Evolutionary conservation across 73 alveolate genomes (phyloP).

Genomic region (Tetrahymena malaccensis): DNA sequence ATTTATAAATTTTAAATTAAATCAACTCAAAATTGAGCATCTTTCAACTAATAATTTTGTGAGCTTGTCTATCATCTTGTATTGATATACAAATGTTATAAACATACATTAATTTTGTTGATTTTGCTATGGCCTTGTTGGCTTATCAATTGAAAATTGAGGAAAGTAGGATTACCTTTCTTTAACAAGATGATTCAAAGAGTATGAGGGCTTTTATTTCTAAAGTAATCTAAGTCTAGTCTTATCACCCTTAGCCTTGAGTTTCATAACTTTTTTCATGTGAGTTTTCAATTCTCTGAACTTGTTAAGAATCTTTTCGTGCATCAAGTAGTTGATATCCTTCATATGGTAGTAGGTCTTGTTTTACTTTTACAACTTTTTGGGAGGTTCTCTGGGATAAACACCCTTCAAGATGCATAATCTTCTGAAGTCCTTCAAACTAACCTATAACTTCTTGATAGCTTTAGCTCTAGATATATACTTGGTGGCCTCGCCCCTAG

Average conservation of each 20-base stretch:
- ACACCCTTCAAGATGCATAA: slow-evolving; percentile 96
- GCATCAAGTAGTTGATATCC: slow-evolving; percentile 86
- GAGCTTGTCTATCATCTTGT: too few species aligned
- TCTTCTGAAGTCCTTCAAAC: slow-evolving; percentile 81
- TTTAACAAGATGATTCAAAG: slow-evolving; percentile 86
- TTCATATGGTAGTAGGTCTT: slow-evolving; percentile 95
- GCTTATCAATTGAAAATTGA: too few species aligned
- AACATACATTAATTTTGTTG: neutral
- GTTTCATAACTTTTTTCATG: slow-evolving; percentile 63
- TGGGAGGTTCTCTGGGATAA: slow-evolving; percentile 98
- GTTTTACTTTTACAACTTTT: slow-evolving; percentile 91
- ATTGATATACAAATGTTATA: too few species aligned
- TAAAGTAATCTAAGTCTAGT: slow-evolving; percentile 49
- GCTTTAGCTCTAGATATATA: slow-evolving; percentile 90
- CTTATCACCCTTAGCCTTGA: slow-evolving; percentile 52
- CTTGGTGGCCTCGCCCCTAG: slow-evolving; percentile 61
- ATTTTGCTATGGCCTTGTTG: neutral
- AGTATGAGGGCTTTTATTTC: slow-evolving; percentile 83
- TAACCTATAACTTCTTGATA: slow-evolving; percentile 76
- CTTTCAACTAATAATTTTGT: too few species aligned
- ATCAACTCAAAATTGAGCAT: neutral
- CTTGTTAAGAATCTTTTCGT: slow-evolving; percentile 64
- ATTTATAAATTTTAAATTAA: neutral
- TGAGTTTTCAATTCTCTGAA: slow-evolving; percentile 69
- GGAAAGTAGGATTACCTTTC: slow-evolving; percentile 48